These are phyloP conservation scores for Cladophialophora bantiana DNA, from an alignment of 2,329 filamentous ascomycete species.

Conservation along the genomic window DNA sequence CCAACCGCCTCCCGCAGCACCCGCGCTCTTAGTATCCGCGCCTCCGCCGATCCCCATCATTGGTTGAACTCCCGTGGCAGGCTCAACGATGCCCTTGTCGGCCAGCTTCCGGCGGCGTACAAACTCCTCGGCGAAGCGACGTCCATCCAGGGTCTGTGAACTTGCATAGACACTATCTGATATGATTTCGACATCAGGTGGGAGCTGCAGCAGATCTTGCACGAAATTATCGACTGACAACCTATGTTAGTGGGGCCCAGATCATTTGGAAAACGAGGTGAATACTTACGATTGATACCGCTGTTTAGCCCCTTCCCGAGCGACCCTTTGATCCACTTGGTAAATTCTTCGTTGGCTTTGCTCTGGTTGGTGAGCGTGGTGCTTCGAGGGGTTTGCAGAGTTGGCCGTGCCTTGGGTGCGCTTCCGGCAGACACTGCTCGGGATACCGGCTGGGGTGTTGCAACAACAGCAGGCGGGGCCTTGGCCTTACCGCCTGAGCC, in stretches of 20 bases:
- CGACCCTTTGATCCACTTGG: constrained; percentile 86
- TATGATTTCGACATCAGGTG: constrained; percentile 79
- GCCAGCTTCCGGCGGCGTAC: constrained; percentile 90
- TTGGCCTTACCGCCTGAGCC: constrained; percentile 93
- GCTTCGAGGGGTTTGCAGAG: constrained; percentile 59
- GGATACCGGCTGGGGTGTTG: constrained; percentile 56
- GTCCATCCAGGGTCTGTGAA: constrained; percentile 88
- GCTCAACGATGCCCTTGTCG: constrained; percentile 84
- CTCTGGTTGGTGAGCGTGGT: constrained; percentile 54
- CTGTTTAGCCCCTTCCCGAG: constrained; percentile 75
- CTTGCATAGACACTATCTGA: constrained; percentile 87
- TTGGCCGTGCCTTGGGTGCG: constrained; percentile 60
- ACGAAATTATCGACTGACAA: constrained; percentile 78
- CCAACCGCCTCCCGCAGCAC: constrained; percentile 75
- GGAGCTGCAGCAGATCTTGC: constrained; percentile 74
- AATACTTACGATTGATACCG: constrained; percentile 68
- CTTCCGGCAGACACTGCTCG: constrained; percentile 54
- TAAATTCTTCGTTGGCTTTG: constrained; percentile 87
- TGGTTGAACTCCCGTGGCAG: constrained; percentile 58
- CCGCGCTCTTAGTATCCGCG: constrained; percentile 55
- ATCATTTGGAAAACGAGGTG: not conserved
- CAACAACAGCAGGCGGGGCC: constrained; percentile 63
- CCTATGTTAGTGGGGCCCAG: constrained; percentile 17
- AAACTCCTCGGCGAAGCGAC: constrained; percentile 93
- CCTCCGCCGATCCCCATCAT: constrained; percentile 39